Percentiles rank a stretch among this genome's conserved stretches.
These are phyloP conservation scores for Hyphodiscus sp. DNA, from an alignment of 2,329 filamentous ascomycete species.

Conservation along the genomic window DNA sequence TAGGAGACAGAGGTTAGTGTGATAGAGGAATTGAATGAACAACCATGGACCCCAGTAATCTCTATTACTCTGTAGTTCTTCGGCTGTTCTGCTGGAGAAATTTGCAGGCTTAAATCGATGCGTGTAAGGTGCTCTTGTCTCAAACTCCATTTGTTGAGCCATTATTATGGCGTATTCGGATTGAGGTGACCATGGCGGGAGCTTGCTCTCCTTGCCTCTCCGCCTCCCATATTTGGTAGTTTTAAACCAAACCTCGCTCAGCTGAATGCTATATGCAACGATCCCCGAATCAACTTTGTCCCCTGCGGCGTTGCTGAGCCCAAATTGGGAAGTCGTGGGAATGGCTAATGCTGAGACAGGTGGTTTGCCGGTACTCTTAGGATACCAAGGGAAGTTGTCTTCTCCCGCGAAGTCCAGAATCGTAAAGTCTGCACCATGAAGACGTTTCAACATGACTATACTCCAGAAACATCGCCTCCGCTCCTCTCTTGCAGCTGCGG, in stretches of 20 bases:
- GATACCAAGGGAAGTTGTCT: constrained; percentile 33
- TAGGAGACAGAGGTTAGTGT: constrained; percentile 45
- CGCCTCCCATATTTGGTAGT: constrained; percentile 41
- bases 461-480: constrained; percentile 31
- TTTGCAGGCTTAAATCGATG: constrained; percentile 45
- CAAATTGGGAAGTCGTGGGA: not conserved
- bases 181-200: constrained; percentile 42
- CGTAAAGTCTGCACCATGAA: constrained; percentile 33
- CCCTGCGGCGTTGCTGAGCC: constrained; percentile 11
- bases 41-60: constrained; percentile 49
- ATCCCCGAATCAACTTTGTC: constrained; percentile 34
- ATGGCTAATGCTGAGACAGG: constrained; percentile 13
- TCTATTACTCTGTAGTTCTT: constrained; percentile 38
- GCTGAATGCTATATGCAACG: constrained; percentile 37
- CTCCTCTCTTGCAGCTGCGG: constrained; percentile 23
- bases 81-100: constrained; percentile 36
- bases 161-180: constrained; percentile 46
- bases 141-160: constrained; percentile 43
- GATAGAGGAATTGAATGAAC: constrained; percentile 45
- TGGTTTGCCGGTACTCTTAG: constrained; percentile 30
- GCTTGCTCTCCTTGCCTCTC: constrained; percentile 36
- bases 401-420: constrained; percentile 33
- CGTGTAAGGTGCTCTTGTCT: constrained; percentile 43
- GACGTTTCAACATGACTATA: constrained; percentile 27
- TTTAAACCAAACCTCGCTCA: constrained; percentile 43